A percentile compares a stretch with the other conserved stretches of the same genome.
Evolutionary conservation across 2,329 filamentous ascomycete genomes (phyloP).

Genomic region (Colletotrichum sp.): DNA sequence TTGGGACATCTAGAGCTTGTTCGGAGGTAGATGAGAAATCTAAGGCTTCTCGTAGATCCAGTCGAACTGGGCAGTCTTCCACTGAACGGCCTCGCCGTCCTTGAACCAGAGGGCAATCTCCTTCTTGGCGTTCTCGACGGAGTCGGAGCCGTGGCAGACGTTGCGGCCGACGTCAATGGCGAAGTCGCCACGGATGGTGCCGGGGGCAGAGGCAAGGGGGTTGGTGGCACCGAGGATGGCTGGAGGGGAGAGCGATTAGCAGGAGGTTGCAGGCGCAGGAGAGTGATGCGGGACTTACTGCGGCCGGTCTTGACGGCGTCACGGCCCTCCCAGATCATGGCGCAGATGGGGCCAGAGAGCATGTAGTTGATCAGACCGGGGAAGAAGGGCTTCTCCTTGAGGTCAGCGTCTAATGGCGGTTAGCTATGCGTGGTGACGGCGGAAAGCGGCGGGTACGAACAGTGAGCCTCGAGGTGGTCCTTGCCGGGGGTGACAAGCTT

Average conservation of each 20-base stretch:
- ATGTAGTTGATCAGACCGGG: constrained; percentile 94
- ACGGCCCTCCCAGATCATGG: constrained; percentile 99
- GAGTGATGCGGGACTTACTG: constrained; percentile 54
- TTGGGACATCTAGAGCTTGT: background rate
- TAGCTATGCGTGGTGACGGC: constrained; percentile 26
- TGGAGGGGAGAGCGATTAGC: constrained; percentile 33
- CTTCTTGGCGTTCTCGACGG: constrained; percentile 99
- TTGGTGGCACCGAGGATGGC: constrained; percentile 98
- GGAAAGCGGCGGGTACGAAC: constrained; percentile 45
- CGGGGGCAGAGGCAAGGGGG: constrained; percentile 90
- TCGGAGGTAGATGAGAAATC: constrained; percentile 22
- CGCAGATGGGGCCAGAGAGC: constrained; percentile 93
- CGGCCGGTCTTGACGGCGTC: constrained; percentile 99
- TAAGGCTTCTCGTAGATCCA: constrained; percentile 96
- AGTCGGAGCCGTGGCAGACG: constrained; percentile 99
- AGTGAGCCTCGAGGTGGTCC: constrained; percentile 98
- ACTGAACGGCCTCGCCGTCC: constrained; percentile 81
- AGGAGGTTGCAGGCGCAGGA: constrained; percentile 25
- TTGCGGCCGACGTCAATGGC: constrained; percentile 87
- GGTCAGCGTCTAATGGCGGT: constrained; percentile 72
- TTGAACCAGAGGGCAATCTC: constrained; percentile 99
- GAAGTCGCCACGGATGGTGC: constrained; percentile 97
- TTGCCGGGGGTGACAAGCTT: constrained; percentile 90
- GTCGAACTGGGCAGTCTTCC: constrained; percentile 83
- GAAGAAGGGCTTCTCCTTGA: constrained; percentile 97